Evolutionary conservation across 768 basidiomycete species (phyloP).

Genomic region (Amanita molliuscula): DNA sequence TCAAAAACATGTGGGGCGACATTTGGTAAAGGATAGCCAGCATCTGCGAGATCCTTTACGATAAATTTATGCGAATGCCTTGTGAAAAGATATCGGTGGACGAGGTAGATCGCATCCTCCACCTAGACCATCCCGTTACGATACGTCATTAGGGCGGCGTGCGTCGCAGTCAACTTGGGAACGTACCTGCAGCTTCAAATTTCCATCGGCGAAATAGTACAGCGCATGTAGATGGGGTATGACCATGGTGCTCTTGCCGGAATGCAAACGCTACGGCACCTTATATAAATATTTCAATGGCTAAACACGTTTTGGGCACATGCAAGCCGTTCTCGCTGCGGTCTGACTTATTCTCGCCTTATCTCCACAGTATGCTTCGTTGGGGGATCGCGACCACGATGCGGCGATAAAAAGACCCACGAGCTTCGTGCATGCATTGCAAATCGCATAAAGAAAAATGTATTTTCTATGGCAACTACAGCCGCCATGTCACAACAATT

Average conservation of each 20-base stretch:
- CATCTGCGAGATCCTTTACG: background rate
- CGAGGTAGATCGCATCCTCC: background rate
- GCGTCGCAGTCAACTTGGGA: no score
- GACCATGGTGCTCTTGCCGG: background rate
- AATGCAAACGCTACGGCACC: background rate
- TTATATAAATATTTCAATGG: background rate
- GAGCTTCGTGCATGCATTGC: no score
- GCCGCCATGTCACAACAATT: no score
- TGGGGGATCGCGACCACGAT: no score
- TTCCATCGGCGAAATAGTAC: conserved; percentile 4
- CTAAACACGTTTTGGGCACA: no score
- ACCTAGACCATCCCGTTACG: background rate
- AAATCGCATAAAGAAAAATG: no score
- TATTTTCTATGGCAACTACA: background rate
- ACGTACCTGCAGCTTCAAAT: background rate
- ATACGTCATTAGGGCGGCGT: background rate
- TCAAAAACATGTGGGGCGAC: background rate
- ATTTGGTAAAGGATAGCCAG: background rate
- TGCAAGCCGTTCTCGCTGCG: background rate
- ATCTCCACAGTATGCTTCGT: no score
- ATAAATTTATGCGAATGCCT: background rate
- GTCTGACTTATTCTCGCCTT: background rate
- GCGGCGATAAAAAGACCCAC: no score
- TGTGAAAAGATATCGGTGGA: conserved; percentile 1
- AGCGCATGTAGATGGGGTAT: background rate